phyloP scores from a whole-genome alignment of 140 eudicot species.

The Oenanthe javanica region DNA sequence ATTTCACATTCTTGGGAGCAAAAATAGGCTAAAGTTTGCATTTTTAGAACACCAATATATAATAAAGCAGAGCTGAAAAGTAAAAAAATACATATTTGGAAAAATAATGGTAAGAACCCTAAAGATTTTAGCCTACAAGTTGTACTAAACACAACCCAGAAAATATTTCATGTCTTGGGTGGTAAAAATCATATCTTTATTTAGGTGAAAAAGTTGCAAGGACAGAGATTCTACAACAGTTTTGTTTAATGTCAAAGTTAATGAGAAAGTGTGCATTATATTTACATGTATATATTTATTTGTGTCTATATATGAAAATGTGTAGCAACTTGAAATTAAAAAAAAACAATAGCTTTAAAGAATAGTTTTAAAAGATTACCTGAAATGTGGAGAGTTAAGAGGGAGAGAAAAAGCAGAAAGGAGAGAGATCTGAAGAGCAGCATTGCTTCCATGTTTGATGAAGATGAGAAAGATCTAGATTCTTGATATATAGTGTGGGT shows the following conservation, averaged over 20 bases:
- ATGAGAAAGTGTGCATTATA: not conserved
- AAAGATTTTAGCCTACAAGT: too few relatives aligned
- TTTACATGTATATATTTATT: not conserved
- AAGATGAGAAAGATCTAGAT: not conserved
- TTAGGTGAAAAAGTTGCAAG: not conserved
- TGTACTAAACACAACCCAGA: too few relatives aligned
- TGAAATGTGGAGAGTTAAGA: slow-evolving; percentile 1
- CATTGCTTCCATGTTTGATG: slow-evolving; percentile 1
- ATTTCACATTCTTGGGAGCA: not conserved
- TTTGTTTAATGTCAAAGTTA: not conserved
- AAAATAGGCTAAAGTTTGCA: not conserved
- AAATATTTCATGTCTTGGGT: too few relatives aligned
- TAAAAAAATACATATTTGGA: not conserved
- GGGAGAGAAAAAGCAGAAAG: not conserved
- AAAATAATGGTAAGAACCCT: too few relatives aligned
- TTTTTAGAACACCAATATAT: not conserved
- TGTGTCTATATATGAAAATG: not conserved
- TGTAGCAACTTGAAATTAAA: not conserved
- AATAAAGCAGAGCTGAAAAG: not conserved
- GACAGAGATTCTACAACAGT: not conserved
- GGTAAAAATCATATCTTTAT: too few relatives aligned
- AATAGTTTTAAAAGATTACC: not conserved
- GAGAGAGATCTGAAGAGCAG: slow-evolving; percentile 10
- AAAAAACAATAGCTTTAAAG: not conserved
- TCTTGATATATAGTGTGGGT: not conserved